Evolutionary conservation across 148 eudicot genomes (phyloP), one percentile per base, ranked within the genome.

Genomic region (Chenopodium berlandieri): DNA sequence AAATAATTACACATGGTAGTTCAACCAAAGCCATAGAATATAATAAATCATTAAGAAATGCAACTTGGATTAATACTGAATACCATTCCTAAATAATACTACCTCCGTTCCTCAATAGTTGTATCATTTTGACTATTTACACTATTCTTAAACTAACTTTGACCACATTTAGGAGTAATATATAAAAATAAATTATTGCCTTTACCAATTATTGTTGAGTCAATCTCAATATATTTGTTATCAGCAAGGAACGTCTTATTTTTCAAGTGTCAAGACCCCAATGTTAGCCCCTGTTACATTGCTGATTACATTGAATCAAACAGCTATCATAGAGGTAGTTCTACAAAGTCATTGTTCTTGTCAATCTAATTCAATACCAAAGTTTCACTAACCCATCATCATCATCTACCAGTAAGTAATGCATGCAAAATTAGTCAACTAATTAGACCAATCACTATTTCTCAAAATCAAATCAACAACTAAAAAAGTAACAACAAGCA

Each of bases 381-480:
- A 50, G 54, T 50, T 50, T 50, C 1, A 66, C 32, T 66, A 62
- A 44, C 56, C 27, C 27, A 34, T 20, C 40, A 8, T 20, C 22
- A 58, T 71, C 54, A 40, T 40, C 14, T 54, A 7, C 47, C 52
- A 60, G 40, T 10, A 22, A 40, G 3, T 37, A 73, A 16, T 23
- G 50, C 75, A 37, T 34, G 5, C 31, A 69, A 32, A 46, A 22
- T 25, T 56, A 79, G 54, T 80, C 77, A 80, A 80, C 27, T 20
- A n/a, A 65, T 34, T 4, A 73, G 4, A 17, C 71, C 14, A 52
- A 67, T 65, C 75, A 77, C 73, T 27, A 66, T 23, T 23, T 74
- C 44, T 46, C 78, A 60, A 17, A 40, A 30, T 64, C 84, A 71
- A 46, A 78, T 25, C 30, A 58, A 73, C 30, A 7, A 81, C 68